These are phyloP conservation scores for Sclerotinia subarctica DNA, from an alignment of 2,329 filamentous ascomycete genomes.

Conservation along the genomic window DNA sequence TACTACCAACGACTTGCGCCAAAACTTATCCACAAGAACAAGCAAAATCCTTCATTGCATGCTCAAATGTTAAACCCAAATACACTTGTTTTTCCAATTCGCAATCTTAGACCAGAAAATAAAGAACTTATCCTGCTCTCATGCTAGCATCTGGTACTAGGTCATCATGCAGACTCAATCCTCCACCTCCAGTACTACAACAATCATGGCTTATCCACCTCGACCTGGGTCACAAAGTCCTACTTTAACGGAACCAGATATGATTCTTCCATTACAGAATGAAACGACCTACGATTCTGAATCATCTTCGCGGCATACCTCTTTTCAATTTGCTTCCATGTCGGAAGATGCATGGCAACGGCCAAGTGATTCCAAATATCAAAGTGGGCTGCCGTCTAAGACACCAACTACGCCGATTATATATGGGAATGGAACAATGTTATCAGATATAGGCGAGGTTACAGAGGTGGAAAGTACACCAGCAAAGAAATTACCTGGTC, in stretches of 20 bases:
- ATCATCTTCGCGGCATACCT: slow-evolving; percentile 45
- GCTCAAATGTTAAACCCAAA: neutral
- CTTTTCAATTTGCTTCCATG: slow-evolving; percentile 39
- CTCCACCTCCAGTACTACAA: slow-evolving; percentile 29
- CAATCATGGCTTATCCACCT: slow-evolving; percentile 43
- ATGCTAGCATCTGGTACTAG: slow-evolving; percentile 18
- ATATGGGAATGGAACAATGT: slow-evolving; percentile 66
- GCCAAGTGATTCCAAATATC: slow-evolving; percentile 32
- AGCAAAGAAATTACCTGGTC: slow-evolving; percentile 39
- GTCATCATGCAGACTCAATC: slow-evolving; percentile 35
- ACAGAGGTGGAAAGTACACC: slow-evolving; percentile 51
- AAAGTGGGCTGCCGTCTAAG: slow-evolving; percentile 41
- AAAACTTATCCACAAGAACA: neutral
- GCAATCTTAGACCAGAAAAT: neutral
- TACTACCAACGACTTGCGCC: neutral
- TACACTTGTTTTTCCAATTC: neutral
- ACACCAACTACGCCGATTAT: slow-evolving; percentile 62
- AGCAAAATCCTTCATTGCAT: slow-evolving; percentile 5
- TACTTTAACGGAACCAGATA: slow-evolving; percentile 87
- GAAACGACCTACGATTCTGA: slow-evolving; percentile 50
- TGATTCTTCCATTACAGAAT: slow-evolving; percentile 79
- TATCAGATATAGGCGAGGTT: slow-evolving; percentile 61
- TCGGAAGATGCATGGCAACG: slow-evolving; percentile 39
- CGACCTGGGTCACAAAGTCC: slow-evolving; percentile 77
- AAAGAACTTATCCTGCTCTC: neutral